Evolutionary conservation across 2,329 filamentous ascomycete species (phyloP).

Genomic region (Aspergillus vadensis): DNA sequence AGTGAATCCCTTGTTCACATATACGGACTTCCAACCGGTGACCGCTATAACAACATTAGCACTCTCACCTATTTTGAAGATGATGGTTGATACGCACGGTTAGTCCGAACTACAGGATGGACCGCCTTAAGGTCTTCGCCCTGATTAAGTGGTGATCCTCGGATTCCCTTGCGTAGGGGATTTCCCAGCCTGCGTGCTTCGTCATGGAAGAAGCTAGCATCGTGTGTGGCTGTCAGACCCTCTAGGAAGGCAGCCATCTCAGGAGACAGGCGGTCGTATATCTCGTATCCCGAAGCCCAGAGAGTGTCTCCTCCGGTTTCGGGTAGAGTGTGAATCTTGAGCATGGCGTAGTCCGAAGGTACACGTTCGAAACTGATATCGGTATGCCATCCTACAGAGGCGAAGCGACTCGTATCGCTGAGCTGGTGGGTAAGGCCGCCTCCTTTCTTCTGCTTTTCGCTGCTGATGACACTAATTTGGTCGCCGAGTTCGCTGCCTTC

Average conservation of each 20-base stretch:
- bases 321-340: slow-evolving; percentile 60
- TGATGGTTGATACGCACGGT: slow-evolving; percentile 39
- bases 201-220: slow-evolving; percentile 54
- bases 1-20: slow-evolving; percentile 46
- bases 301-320: slow-evolving; percentile 63
- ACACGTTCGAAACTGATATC: slow-evolving; percentile 68
- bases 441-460: slow-evolving; percentile 54
- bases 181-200: slow-evolving; percentile 38
- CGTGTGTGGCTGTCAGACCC: slow-evolving; percentile 58
- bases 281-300: slow-evolving; percentile 67
- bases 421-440: slow-evolving; percentile 35
- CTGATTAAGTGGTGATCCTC: slow-evolving; percentile 58
- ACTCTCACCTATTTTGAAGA: neutral
- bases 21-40: slow-evolving; percentile 63
- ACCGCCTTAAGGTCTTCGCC: slow-evolving; percentile 54
- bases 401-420: slow-evolving; percentile 36
- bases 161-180: slow-evolving; percentile 46
- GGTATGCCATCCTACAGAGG: slow-evolving; percentile 56
- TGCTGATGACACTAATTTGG: slow-evolving; percentile 66
- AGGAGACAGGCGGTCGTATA: slow-evolving; percentile 64
- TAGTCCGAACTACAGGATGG: slow-evolving; percentile 62
- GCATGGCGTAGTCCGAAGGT: slow-evolving; percentile 64
- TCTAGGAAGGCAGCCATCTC: slow-evolving; percentile 62
- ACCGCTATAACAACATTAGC: slow-evolving; percentile 41
- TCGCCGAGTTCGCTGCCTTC: slow-evolving; percentile 58